These are phyloP conservation scores for Wickerhamomyces queroliae DNA, from an alignment of 805 yeast genomes.

Conservation along the genomic window DNA sequence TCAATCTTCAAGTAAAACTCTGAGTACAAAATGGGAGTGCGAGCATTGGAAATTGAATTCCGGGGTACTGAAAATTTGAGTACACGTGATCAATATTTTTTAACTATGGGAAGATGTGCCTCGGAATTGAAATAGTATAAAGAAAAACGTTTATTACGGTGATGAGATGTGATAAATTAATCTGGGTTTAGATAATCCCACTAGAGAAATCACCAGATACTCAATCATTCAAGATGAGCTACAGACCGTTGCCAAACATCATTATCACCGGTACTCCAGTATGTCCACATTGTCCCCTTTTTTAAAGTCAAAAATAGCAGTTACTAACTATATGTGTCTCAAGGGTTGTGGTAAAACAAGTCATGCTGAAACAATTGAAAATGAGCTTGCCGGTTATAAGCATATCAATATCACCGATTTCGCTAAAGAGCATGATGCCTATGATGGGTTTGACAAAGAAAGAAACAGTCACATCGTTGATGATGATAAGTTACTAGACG, in stretches of 20 bases:
- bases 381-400: constrained; percentile 40
- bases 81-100: no score
- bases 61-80: no score
- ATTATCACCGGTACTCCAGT: constrained; percentile 94
- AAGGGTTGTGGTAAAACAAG: constrained; percentile 77
- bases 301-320: constrained; percentile 18
- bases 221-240: not conserved
- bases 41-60: no score
- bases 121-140: no score
- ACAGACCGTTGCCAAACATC: constrained; percentile 52
- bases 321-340: constrained; percentile 1
- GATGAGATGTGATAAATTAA: constrained; percentile 1
- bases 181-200: no score
- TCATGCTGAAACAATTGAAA: constrained; percentile 56
- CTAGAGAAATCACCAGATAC: not conserved
- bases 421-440: constrained; percentile 71
- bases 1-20: no score
- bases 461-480: constrained; percentile 87
- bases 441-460: constrained; percentile 80
- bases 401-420: constrained; percentile 69
- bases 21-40: no score
- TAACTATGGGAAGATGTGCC: no score
- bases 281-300: constrained; percentile 29
- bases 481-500: constrained; percentile 83
- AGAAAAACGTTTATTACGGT: no score